These are phyloP conservation scores for Nemania sp. DNA, from an alignment of 2,329 filamentous ascomycete species.

Conservation along the genomic window DNA sequence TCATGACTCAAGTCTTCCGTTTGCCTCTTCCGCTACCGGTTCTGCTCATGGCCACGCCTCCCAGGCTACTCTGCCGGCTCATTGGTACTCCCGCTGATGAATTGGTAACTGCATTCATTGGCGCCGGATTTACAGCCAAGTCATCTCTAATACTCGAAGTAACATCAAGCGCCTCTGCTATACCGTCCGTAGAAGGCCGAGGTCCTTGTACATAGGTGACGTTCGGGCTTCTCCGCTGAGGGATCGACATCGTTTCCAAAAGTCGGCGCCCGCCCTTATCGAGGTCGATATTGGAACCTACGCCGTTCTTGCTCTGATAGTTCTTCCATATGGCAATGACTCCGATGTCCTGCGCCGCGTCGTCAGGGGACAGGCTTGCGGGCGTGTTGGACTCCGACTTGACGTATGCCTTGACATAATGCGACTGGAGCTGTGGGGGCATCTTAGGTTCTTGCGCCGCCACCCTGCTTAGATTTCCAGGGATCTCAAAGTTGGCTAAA, in stretches of 20 bases:
- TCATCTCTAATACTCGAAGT: slow-evolving; percentile 50
- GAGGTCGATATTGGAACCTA: slow-evolving; percentile 59
- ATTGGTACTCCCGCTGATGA: slow-evolving; percentile 49
- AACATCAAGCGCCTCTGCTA: slow-evolving; percentile 55
- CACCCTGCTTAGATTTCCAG: slow-evolving; percentile 61
- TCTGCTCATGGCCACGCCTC: slow-evolving; percentile 60
- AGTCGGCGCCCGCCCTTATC: slow-evolving; percentile 57
- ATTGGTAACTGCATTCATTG: slow-evolving; percentile 25
- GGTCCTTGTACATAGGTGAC: slow-evolving; percentile 52
- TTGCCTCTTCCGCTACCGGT: slow-evolving; percentile 53
- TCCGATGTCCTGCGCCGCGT: slow-evolving; percentile 57
- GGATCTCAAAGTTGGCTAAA: slow-evolving; percentile 61
- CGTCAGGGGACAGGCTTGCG: slow-evolving; percentile 52
- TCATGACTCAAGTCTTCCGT: slow-evolving; percentile 30
- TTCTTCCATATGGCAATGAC: slow-evolving; percentile 62
- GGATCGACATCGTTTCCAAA: slow-evolving; percentile 57
- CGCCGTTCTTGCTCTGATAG: slow-evolving; percentile 57
- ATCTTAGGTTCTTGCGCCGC: slow-evolving; percentile 60
- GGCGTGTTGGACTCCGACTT: slow-evolving; percentile 61
- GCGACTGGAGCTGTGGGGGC: slow-evolving; percentile 58
- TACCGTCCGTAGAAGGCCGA: slow-evolving; percentile 51
- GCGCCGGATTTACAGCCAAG: slow-evolving; percentile 30
- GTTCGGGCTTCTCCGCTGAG: slow-evolving; percentile 52
- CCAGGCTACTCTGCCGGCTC: slow-evolving; percentile 59
- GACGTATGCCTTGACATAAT: slow-evolving; percentile 62